Base-by-base conservation (phyloP, 2,329 filamentous ascomycete species). In the Drechslera avenae region DNA sequence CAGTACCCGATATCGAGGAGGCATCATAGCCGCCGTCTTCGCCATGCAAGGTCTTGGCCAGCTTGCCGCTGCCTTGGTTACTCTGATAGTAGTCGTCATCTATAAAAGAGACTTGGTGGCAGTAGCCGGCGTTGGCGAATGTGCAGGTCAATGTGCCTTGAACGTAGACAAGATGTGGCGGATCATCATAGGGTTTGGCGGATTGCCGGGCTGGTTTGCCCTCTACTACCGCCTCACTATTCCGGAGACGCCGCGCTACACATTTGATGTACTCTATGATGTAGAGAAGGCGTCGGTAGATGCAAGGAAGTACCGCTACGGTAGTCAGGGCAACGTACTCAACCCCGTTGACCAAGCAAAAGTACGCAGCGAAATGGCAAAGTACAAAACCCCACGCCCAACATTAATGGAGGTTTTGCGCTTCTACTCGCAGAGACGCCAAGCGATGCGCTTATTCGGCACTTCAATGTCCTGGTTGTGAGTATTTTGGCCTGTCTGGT, bases 131-230 rank as follows among this genome's bases (percentile, higher is more conserved):
- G 78, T 81, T 4, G 76, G 76, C 21, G 72, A 78, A 39, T 94
- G 90, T 71, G 79, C 81, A 44, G 80, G 79, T 21, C 78, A 76
- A 33, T 94, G 90, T 66, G 82, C 83, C 48, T 68, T 83, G 0
- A 88, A 89, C 1, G 88, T 92, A 5, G 90, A 94, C 77, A 91
- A 91, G 80, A 92, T 92, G 87, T 94, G 90, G 90, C 83, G 90
- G 60, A 81, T 86, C 12, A 81, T 94, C 40, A 89, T 94, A 66
- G 90, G 89, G 10, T 89, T 92, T 65, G 90, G 90, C 60, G 89
- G 88, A 36, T 83, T 94, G 7, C 90, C 90, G 2, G 90, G 87
- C 35, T 89, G 86, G 69, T 85, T 92, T 56, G 90, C 90, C 16
- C 83, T 95, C 14, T 94, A 94, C 79, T 94, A 90, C 75, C 87